phyloP scores from a whole-genome alignment of 2,329 filamentous ascomycete species.

The Sporothrix luriei region DNA sequence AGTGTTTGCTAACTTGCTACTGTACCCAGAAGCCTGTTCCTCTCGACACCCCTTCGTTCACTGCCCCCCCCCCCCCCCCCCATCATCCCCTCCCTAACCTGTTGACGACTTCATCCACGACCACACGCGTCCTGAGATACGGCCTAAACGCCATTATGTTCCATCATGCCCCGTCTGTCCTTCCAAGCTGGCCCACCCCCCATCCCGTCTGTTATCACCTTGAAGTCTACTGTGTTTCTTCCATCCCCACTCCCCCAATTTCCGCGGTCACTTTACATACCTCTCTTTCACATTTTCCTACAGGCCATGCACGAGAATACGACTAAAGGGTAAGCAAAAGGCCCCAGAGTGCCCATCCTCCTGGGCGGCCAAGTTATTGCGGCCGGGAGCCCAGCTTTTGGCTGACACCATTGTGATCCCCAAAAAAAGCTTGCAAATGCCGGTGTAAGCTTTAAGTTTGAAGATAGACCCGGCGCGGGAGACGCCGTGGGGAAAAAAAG shows the following conservation, averaged over 20 bases:
- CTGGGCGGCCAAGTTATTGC: background rate
- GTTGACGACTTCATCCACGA: background rate
- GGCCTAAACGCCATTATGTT: background rate
- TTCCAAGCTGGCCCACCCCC: background rate
- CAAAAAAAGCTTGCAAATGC: slow-evolving; percentile 28
- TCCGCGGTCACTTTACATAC: background rate
- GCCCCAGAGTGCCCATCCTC: background rate
- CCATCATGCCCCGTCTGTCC: background rate
- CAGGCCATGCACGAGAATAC: slow-evolving; percentile 2
- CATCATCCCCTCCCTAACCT: background rate
- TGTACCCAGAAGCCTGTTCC: background rate
- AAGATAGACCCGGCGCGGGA: slow-evolving; percentile 31
- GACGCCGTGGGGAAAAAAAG: slow-evolving; percentile 31
- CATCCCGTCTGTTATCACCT: background rate
- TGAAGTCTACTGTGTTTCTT: background rate
- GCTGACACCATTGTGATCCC: background rate
- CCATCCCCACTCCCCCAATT: background rate
- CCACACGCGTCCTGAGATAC: background rate
- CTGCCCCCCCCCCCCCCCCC: background rate
- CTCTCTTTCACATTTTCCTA: slow-evolving; percentile 1
- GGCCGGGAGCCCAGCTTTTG: background rate
- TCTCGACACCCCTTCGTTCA: background rate
- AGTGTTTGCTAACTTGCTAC: background rate
- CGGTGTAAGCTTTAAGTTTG: slow-evolving; percentile 24
- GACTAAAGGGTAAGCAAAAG: background rate